Evolutionary conservation across 352 stramenopile species (phyloP), one percentile per base, ranked within the genome.

Genomic region (Phytophthora tubulina): DNA sequence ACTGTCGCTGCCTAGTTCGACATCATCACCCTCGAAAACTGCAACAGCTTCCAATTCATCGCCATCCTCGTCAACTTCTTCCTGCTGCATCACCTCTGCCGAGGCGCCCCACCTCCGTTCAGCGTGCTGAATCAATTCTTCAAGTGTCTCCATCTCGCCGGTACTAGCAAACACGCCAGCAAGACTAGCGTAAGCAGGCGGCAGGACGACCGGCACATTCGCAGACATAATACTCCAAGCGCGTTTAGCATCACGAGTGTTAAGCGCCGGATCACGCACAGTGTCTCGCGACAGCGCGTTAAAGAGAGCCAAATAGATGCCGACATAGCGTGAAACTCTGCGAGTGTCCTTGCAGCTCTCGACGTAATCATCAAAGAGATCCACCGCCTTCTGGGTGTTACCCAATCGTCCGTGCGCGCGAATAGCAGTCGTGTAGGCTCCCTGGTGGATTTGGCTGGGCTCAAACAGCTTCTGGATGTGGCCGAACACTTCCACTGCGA

Each of bases 101-200:
- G 75, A 67, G 14, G 60, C 61, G 4, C 76, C 75, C 58, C 79
- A 85, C 32, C 70, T 80, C 53, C 70, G 55, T 15, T 85, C 78
- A 3, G 84, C 84, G 51, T 94, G 84, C 30, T 81, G 66, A 21
- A 96, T 76, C 31, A 95, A 70, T 48, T 87, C 72, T 4, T 91
- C 63, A 8, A 96, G 80, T 15, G 83, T 88, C n/a, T 84, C 71
- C 17, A 93, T 76, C 46, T 93, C 89, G 13, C 89, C 89, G 14
- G 74, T 88, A 55, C 85, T 93, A 2, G 89, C 89, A 66, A 96
- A 92, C 31, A 94, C 89, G 15, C 86, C 86, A 0, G 89, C 89
- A 8, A 93, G 79, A 83, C 87, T 95, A n/a, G 89, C 85, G 63
- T 92, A 96, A 36, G 87, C 89, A 13, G 89, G 89, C 39, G 86